Conservation (phyloP, 106 monocot genomes). For the Phalaenopsis equestris region DNA sequence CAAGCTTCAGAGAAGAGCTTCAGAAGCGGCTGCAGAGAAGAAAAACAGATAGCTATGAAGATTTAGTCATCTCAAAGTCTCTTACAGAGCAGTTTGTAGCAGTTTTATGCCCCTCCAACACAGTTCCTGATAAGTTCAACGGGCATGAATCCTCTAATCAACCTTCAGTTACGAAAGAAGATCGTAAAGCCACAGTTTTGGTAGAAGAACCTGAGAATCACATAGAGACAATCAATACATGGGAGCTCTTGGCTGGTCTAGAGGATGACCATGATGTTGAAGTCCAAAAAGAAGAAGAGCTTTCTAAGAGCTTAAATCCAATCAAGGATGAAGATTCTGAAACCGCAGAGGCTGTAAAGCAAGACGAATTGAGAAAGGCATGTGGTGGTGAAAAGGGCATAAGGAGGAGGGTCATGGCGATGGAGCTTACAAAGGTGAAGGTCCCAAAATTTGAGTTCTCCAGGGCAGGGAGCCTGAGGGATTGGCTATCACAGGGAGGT, state of each 20-base stretch:
- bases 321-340: conserved; percentile 33
- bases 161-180: background rate
- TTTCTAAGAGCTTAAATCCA: conserved; percentile 13
- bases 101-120: conserved; percentile 32
- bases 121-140: conserved; percentile 14
- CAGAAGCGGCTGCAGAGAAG: conserved; percentile 24
- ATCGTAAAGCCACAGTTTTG: too few relatives aligned
- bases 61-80: conserved; percentile 27
- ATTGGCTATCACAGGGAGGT: conserved; percentile 64
- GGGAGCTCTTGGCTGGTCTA: conserved; percentile 46
- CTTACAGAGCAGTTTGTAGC: conserved; percentile 42
- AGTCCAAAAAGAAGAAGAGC: conserved; percentile 18
- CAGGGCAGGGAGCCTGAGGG: conserved; percentile 41
- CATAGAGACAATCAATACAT: conserved; percentile 52
- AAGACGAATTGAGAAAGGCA: background rate
- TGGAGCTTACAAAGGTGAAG: conserved; percentile 30
- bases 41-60: conserved; percentile 25
- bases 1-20: conserved; percentile 44
- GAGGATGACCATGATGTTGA: conserved; percentile 21
- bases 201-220: conserved; percentile 6
- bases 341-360: background rate
- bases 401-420: conserved; percentile 39
- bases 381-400: conserved; percentile 9
- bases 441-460: conserved; percentile 51
- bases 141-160: background rate